Percentiles rank a stretch among this genome's conserved stretches.
These are phyloP conservation scores for Candida glaebosa DNA, from an alignment of 805 yeast species.

Conservation along the genomic window DNA sequence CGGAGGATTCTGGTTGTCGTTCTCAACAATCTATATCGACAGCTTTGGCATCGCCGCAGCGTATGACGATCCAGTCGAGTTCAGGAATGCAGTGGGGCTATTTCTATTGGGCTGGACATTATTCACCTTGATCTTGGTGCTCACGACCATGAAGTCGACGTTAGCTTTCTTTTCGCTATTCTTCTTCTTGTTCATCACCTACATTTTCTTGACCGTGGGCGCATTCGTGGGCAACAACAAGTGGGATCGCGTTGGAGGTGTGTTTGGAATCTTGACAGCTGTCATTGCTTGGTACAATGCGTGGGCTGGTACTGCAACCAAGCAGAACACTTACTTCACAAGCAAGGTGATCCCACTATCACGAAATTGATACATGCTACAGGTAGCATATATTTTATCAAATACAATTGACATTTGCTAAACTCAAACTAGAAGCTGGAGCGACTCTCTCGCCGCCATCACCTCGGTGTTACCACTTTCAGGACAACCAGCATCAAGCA, in stretches of 20 bases:
- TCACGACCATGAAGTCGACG: slow-evolving; percentile 62
- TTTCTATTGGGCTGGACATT: slow-evolving; percentile 61
- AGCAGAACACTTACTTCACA: slow-evolving; percentile 55
- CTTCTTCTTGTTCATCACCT: slow-evolving; percentile 51
- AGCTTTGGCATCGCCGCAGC: slow-evolving; percentile 60
- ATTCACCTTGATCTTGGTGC: slow-evolving; percentile 51
- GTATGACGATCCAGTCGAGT: slow-evolving; percentile 36
- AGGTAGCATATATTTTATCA: too few relatives aligned
- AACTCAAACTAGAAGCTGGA: too few relatives aligned
- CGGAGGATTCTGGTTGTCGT: slow-evolving; percentile 72
- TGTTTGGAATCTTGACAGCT: slow-evolving; percentile 54
- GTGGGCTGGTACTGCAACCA: slow-evolving; percentile 58
- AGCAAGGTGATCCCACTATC: slow-evolving; percentile 51
- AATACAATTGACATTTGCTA: too few relatives aligned
- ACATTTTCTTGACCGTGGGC: slow-evolving; percentile 51
- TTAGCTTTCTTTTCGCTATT: slow-evolving; percentile 59
- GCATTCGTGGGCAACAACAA: slow-evolving; percentile 42
- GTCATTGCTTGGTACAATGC: slow-evolving; percentile 61
- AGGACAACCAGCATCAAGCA: too few relatives aligned
- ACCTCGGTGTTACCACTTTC: too few relatives aligned
- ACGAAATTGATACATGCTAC: too few relatives aligned
- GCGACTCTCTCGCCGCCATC: too few relatives aligned
- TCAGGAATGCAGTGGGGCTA: slow-evolving; percentile 54
- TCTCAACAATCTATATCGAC: slow-evolving; percentile 54
- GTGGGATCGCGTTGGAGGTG: slow-evolving; percentile 58